Evolutionary conservation across 768 basidiomycete species (phyloP), one percentile per base, ranked within the genome.

Genomic region (Leccinum obscurum): DNA sequence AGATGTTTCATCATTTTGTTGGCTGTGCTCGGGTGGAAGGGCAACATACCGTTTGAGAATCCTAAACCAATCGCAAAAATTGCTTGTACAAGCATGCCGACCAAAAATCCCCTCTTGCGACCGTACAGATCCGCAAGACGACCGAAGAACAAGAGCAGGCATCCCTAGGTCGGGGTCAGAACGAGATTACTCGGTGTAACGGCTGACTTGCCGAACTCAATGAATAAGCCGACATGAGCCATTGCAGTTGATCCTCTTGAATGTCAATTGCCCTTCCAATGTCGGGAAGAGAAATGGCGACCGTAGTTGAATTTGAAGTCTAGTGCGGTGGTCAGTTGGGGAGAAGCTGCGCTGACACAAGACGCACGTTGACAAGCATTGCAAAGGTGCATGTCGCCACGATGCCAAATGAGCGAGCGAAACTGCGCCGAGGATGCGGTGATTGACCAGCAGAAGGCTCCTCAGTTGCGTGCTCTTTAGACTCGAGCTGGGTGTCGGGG

Each of bases 51-150:
- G n/a, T 80, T 75, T 0, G 85, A 75, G 61, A 94, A 89, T 1
- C 82, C 87, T 65, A 86, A 84, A 3, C 77, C 88, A 0, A 95
- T 67, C 0, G 86, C 82, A 61, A 89, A 88, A 0, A 78, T 77
- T 8, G 78, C 70, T 39, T 88, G 80, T 57, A 81, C 75, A 4
- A 75, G 8, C 32, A 85, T 83, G 2, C 93, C 93, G 4, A 77
- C 10, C 6, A 88, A 57, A 71, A 92, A 95, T 0, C 78, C 78
- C 35, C 77, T 80, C 66, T 89, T 92, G 34, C 91, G 81, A 2
- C 93, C 92, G 63, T 88, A 86, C 3, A 91, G 74, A 70, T 94
- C 93, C 2, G 92, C 90, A 1, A 94, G 72, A n/a, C 91, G 80
- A 0, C 93, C 93, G 28, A 84, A 85, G 13, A 92, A 81, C 10